Percentiles rank a stretch among this genome's conserved stretches.
Evolutionary conservation across 108 stramenopile species (phyloP).

Genomic region (Cyclotella choctawhatcheeana): DNA sequence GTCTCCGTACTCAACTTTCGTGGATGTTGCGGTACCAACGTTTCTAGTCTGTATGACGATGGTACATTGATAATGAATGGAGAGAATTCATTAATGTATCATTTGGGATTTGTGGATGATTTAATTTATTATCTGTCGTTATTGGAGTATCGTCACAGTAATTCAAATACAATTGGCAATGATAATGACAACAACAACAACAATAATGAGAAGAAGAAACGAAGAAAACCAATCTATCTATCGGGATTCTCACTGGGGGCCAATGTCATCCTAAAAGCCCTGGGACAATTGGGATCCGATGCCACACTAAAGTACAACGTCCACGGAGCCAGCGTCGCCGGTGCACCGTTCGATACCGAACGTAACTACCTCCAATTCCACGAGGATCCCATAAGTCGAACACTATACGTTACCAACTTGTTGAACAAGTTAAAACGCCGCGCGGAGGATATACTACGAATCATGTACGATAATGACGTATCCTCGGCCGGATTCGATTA

Average conservation of each 20-base stretch:
- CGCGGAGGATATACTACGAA: conserved; percentile 51
- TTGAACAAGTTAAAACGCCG: conserved; percentile 60
- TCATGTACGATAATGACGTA: conserved; percentile 47
- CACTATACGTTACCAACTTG: conserved; percentile 59
- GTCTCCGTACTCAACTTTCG: conserved; percentile 86
- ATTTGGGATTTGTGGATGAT: conserved; percentile 93
- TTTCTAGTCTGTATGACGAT: conserved; percentile 52
- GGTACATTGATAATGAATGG: background rate
- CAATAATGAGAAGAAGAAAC: conserved; percentile 39
- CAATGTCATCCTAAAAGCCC: conserved; percentile 84
- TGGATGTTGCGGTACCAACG: conserved; percentile 78
- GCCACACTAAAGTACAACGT: conserved; percentile 58
- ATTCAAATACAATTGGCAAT: no score
- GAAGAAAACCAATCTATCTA: conserved; percentile 72
- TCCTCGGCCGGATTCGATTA: conserved; percentile 55
- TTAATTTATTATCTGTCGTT: conserved; percentile 65
- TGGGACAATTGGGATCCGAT: conserved; percentile 76
- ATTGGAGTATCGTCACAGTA: no score
- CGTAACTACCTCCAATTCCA: conserved; percentile 57
- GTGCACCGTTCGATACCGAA: conserved; percentile 83
- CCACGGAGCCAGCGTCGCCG: conserved; percentile 81
- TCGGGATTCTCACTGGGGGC: conserved; percentile 91
- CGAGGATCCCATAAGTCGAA: conserved; percentile 62
- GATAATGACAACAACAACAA: no score
- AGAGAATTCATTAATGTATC: conserved; percentile 54